A percentile compares a stretch with the other conserved stretches of the same genome.
These are phyloP conservation scores for Rhizopus microsporus DNA, from an alignment of 371 early-diverging fungal genomes.

Conservation along the genomic window DNA sequence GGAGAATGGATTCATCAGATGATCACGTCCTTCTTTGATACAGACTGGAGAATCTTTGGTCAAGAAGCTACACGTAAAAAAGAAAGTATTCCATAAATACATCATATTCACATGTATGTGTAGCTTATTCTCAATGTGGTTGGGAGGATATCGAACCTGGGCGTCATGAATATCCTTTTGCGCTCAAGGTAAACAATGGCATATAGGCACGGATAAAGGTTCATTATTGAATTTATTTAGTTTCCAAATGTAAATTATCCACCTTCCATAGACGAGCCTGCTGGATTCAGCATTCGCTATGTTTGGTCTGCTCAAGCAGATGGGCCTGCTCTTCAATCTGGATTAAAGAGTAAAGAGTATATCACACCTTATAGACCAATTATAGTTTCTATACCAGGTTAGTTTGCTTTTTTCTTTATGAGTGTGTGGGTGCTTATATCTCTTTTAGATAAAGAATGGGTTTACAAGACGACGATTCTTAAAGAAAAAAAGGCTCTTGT, in stretches of 20 bases:
- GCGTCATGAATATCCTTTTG: conserved; percentile 51
- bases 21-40: conserved; percentile 50
- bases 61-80: conserved; percentile 44
- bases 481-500: conserved; percentile 42
- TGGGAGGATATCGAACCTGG: conserved; percentile 56
- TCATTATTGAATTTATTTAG: conserved; percentile 1
- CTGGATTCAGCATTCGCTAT: conserved; percentile 38
- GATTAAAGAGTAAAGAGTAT: conserved; percentile 40
- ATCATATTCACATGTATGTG: not conserved
- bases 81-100: not conserved
- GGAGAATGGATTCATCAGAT: conserved; percentile 48
- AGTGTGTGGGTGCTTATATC: not conserved
- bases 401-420: not conserved
- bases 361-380: conserved; percentile 42
- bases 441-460: conserved; percentile 34
- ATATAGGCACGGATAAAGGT: not conserved
- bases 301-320: conserved; percentile 57
- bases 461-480: conserved; percentile 41
- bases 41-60: conserved; percentile 50
- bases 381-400: conserved; percentile 34
- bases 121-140: conserved; percentile 44
- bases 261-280: conserved; percentile 40
- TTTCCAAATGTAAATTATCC: conserved; percentile 50
- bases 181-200: conserved; percentile 44
- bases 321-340: conserved; percentile 45